Evolutionary conservation across 108 stramenopile species (phyloP).

Genomic region (Phaeodactylum tricornutum): DNA sequence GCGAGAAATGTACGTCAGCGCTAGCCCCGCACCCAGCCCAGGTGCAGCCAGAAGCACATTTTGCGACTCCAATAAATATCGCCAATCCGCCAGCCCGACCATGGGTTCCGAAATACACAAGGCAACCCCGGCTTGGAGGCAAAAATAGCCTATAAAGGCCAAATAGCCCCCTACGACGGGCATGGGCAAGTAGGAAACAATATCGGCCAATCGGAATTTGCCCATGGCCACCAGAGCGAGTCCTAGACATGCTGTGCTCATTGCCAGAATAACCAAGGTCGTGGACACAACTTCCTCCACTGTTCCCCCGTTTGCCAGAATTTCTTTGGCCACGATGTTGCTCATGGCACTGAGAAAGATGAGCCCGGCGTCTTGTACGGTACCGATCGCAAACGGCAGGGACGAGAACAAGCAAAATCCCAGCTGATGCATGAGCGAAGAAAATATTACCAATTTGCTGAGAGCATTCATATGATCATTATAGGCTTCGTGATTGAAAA

Average conservation of each 20-base stretch:
- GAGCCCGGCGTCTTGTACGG: slow-evolving; percentile 95
- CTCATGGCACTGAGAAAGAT: slow-evolving; percentile 91
- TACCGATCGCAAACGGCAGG: slow-evolving; percentile 88
- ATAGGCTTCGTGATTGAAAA: slow-evolving; percentile 70
- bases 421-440: slow-evolving; percentile 79
- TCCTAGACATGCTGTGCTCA: slow-evolving; percentile 77
- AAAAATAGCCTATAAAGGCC: slow-evolving; percentile 96
- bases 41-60: slow-evolving; percentile 63
- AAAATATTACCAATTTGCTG: slow-evolving; percentile 77
- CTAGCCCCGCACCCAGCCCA: slow-evolving; percentile 67
- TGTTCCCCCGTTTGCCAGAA: slow-evolving; percentile 40
- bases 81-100: slow-evolving; percentile 63
- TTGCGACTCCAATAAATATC: slow-evolving; percentile 29
- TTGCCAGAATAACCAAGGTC: slow-evolving; percentile 51
- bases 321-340: slow-evolving; percentile 58
- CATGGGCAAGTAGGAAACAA: slow-evolving; percentile 91
- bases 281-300: slow-evolving; percentile 57
- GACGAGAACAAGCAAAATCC: slow-evolving; percentile 71
- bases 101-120: slow-evolving; percentile 74
- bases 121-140: slow-evolving; percentile 80
- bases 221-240: slow-evolving; percentile 75
- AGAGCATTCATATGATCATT: slow-evolving; percentile 62
- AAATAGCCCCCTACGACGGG: slow-evolving; percentile 83
- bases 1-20: slow-evolving; percentile 51
- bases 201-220: slow-evolving; percentile 78